A percentile compares a stretch with the other conserved stretches of the same genome.
Conservation (phyloP, 805 yeast species). For the Ogataea siamensis region DNA sequence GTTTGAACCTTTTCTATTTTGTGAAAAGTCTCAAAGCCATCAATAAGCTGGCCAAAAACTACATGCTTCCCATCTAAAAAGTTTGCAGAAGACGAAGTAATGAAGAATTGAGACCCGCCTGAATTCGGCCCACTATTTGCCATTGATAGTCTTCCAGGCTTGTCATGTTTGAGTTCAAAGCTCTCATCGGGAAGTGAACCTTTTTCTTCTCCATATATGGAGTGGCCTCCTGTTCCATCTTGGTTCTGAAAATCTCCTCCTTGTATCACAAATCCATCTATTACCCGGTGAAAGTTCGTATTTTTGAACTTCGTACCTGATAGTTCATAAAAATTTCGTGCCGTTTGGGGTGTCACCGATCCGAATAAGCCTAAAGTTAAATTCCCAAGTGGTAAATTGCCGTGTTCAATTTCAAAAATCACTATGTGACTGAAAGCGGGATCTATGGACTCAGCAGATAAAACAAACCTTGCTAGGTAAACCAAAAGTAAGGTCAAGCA, state of each 20-base stretch:
- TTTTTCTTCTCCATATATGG: conserved; percentile 64
- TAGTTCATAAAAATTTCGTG: conserved; percentile 52
- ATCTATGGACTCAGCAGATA: conserved; percentile 30
- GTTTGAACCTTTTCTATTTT: conserved; percentile 58
- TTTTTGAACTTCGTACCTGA: conserved; percentile 50
- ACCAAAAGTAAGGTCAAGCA: not conserved
- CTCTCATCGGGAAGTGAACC: conserved; percentile 70
- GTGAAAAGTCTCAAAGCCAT: conserved; percentile 63
- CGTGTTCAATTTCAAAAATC: conserved; percentile 38
- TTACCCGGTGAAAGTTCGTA: conserved; percentile 71
- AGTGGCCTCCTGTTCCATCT: conserved; percentile 73
- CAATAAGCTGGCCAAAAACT: conserved; percentile 74
- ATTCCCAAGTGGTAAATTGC: conserved; percentile 36
- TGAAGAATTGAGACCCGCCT: conserved; percentile 70
- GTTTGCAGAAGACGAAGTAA: conserved; percentile 51
- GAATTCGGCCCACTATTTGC: conserved; percentile 52
- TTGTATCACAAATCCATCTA: conserved; percentile 74
- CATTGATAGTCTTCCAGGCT: conserved; percentile 47
- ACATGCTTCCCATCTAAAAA: conserved; percentile 66
- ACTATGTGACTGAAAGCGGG: conserved; percentile 50
- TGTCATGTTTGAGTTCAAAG: conserved; percentile 46
- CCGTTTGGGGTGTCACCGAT: conserved; percentile 61
- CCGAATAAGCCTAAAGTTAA: conserved; percentile 65
- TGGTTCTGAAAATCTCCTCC: conserved; percentile 79
- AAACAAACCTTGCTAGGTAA: not conserved